Evolutionary conservation across 495 filamentous ascomycete genomes (phyloP).

Genomic region (Diplogelasinospora grovesii): DNA sequence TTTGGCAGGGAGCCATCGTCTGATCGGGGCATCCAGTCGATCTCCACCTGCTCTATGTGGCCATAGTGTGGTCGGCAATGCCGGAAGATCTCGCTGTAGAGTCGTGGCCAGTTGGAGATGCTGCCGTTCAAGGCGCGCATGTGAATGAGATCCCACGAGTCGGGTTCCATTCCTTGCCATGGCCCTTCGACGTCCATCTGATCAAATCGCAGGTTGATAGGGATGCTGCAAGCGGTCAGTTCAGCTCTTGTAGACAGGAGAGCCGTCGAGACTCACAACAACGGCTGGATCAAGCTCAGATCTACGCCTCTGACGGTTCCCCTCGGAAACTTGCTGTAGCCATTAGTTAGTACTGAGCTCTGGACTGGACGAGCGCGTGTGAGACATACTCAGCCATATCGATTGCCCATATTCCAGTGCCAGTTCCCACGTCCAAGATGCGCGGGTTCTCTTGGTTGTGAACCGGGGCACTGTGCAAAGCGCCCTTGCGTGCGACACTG

Average conservation of each 20-base stretch:
- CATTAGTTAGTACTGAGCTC: constrained; percentile 14
- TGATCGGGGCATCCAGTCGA: constrained; percentile 74
- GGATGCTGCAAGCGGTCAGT: constrained; percentile 47
- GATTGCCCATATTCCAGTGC: constrained; percentile 88
- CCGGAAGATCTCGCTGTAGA: constrained; percentile 64
- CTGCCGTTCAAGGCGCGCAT: constrained; percentile 75
- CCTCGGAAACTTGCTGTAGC: constrained; percentile 15
- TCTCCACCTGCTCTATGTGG: constrained; percentile 86
- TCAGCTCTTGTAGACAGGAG: background rate
- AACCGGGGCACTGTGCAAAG: constrained; percentile 51
- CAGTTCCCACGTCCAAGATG: constrained; percentile 79
- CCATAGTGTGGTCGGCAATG: constrained; percentile 76
- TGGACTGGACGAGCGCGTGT: background rate
- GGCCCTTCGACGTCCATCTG: constrained; percentile 72
- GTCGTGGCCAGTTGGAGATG: constrained; percentile 66
- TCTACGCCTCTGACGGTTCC: constrained; percentile 37
- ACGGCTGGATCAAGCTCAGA: constrained; percentile 73
- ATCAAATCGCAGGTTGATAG: constrained; percentile 61
- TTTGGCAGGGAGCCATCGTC: constrained; percentile 55
- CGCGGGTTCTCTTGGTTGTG: constrained; percentile 24
- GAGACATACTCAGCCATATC: constrained; percentile 70
- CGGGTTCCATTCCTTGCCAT: constrained; percentile 64
- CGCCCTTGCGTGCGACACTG: constrained; percentile 55
- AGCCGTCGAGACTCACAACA: constrained; percentile 55
- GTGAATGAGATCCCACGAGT: constrained; percentile 83